A percentile compares a stretch with the other conserved stretches of the same genome.
phyloP scores from a whole-genome alignment of 495 filamentous ascomycete species.

The Penicillium atrosanguineum region DNA sequence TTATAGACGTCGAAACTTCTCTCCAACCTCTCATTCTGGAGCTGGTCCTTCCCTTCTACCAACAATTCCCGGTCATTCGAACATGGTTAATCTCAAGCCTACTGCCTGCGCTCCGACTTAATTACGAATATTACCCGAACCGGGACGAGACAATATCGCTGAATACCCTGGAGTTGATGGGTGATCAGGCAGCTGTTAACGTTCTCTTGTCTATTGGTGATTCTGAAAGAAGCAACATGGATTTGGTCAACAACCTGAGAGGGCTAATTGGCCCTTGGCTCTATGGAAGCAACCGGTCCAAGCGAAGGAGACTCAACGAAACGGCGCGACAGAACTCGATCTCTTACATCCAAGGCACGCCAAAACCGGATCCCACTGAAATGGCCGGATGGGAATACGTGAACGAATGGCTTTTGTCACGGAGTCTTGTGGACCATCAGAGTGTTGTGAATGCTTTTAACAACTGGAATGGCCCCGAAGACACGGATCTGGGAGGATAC shows the following conservation, averaged over 20 bases:
- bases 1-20: conserved; percentile 76
- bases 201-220: conserved; percentile 65
- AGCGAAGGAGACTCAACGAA: conserved; percentile 51
- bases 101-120: conserved; percentile 75
- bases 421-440: conserved; percentile 47
- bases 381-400: conserved; percentile 69
- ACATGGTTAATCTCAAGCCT: conserved; percentile 76
- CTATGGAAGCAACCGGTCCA: conserved; percentile 64
- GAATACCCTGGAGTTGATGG: conserved; percentile 54
- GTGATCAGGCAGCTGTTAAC: conserved; percentile 61
- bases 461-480: conserved; percentile 78
- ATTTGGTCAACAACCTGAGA: conserved; percentile 67
- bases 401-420: conserved; percentile 76
- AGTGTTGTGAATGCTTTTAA: conserved; percentile 59
- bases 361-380: conserved; percentile 19
- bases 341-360: conserved; percentile 22
- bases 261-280: conserved; percentile 82
- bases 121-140: conserved; percentile 77
- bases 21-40: conserved; percentile 68
- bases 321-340: conserved; percentile 29
- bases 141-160: conserved; percentile 55
- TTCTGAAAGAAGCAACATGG: conserved; percentile 36
- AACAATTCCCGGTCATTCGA: conserved; percentile 61
- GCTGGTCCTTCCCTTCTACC: conserved; percentile 72
- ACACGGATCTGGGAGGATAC: conserved; percentile 77